These are phyloP conservation scores for Bruguiera gymnorhiza DNA, from an alignment of 345 rosid species.

Conservation along the genomic window DNA sequence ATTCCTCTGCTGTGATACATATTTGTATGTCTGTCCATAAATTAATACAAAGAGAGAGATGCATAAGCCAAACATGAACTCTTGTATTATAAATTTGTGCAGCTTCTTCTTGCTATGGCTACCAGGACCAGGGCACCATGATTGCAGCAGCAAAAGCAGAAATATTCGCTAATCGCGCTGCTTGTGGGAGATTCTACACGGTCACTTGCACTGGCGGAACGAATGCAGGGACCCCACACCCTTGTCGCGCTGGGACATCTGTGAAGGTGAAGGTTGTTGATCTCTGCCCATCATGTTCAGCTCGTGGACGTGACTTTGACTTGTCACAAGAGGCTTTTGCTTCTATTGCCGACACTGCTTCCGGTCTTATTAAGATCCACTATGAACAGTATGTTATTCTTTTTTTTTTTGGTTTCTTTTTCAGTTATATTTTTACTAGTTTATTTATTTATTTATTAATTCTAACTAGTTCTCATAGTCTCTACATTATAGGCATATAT, in stretches of 20 bases:
- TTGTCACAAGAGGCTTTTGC: background rate
- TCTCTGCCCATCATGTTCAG: background rate
- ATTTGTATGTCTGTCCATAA: too few species aligned
- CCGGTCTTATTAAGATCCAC: background rate
- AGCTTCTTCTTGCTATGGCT: slow-evolving; percentile 1
- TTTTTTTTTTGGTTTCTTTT: too few species aligned
- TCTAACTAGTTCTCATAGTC: too few species aligned
- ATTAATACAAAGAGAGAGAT: background rate
- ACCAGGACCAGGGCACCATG: background rate
- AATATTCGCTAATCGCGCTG: background rate
- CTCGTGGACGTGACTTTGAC: background rate
- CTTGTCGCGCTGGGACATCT: background rate
- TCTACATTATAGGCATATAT: too few species aligned
- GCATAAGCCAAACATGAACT: background rate
- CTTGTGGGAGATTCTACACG: slow-evolving; percentile 3
- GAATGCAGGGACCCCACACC: background rate
- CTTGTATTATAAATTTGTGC: background rate
- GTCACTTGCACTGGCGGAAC: slow-evolving; percentile 5
- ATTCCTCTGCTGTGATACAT: too few species aligned
- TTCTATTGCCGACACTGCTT: background rate
- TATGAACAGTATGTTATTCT: background rate
- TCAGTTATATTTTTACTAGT: too few species aligned
- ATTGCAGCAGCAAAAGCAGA: slow-evolving; percentile 1
- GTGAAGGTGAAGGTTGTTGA: slow-evolving; percentile 9
- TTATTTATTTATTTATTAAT: too few species aligned